These are phyloP conservation scores for Backusella circina DNA, from an alignment of 192 early-diverging fungal genomes.

Conservation along the genomic window DNA sequence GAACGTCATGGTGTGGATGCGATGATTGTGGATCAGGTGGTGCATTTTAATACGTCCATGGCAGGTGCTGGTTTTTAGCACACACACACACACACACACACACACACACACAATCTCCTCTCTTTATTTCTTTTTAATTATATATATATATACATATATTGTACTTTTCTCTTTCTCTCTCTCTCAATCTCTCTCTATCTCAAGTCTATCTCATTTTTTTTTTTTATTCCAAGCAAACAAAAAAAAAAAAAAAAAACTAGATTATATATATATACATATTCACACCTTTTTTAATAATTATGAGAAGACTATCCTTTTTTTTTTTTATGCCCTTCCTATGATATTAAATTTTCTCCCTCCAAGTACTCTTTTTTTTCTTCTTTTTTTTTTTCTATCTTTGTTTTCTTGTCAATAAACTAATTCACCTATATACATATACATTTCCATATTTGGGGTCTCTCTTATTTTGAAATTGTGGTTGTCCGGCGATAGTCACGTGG, in stretches of 20 bases:
- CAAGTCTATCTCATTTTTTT: neutral
- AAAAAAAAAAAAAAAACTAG: too few species aligned
- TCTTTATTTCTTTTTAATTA: neutral
- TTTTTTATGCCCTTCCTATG: too few species aligned
- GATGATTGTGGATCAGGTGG: constrained; percentile 57
- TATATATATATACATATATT: neutral
- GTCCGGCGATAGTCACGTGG: neutral
- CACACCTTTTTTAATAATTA: too few species aligned
- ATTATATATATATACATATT: too few species aligned
- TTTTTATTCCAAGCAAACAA: neutral
- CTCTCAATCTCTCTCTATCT: neutral
- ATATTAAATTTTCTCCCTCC: too few species aligned
- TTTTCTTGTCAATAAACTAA: too few species aligned
- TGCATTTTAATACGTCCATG: constrained; percentile 27
- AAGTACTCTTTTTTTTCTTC: too few species aligned
- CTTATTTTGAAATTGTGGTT: too few species aligned
- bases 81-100: neutral
- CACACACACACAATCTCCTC: neutral
- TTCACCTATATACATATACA: too few species aligned
- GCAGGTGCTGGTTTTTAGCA: constrained; percentile 15
- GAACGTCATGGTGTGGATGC: constrained; percentile 89
- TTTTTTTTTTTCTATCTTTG: too few species aligned
- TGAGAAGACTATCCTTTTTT: too few species aligned
- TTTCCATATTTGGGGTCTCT: too few species aligned
- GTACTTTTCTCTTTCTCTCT: neutral